A percentile compares a stretch with the other conserved stretches of the same genome.
These are phyloP conservation scores for Forsythia suspensa DNA, from an alignment of 257 asterid genomes.

Conservation along the genomic window DNA sequence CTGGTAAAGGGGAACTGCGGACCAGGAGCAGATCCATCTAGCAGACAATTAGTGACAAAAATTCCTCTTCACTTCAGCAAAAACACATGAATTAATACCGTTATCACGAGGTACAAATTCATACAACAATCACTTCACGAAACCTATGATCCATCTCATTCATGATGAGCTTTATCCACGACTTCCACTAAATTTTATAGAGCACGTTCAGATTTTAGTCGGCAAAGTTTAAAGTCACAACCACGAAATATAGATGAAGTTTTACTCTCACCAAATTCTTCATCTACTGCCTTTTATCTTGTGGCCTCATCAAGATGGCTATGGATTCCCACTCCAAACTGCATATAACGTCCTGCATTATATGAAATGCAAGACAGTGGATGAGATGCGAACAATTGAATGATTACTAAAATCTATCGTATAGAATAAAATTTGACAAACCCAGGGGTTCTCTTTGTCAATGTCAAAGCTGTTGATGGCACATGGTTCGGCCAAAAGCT, in stretches of 20 bases:
- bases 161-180: not conserved
- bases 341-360: slow-evolving; percentile 77
- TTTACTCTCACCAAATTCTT: not conserved
- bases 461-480: slow-evolving; percentile 95
- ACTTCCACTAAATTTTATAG: not conserved
- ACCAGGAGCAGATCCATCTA: no score
- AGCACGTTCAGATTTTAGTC: not conserved
- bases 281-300: not conserved
- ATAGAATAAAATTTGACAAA: slow-evolving; percentile 30
- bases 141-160: not conserved
- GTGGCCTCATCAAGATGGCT: slow-evolving; percentile 66
- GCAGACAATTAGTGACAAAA: no score
- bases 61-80: no score
- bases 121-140: no score
- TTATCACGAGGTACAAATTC: no score
- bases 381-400: not conserved
- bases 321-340: slow-evolving; percentile 97
- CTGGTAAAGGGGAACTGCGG: no score
- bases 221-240: not conserved
- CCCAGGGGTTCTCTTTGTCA: slow-evolving; percentile 77
- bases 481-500: slow-evolving; percentile 87
- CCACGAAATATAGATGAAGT: no score
- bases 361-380: not conserved
- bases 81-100: no score
- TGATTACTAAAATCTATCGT: no score